Evolutionary conservation across 768 basidiomycete species (phyloP).

Genomic region (Amanita brunnescens): DNA sequence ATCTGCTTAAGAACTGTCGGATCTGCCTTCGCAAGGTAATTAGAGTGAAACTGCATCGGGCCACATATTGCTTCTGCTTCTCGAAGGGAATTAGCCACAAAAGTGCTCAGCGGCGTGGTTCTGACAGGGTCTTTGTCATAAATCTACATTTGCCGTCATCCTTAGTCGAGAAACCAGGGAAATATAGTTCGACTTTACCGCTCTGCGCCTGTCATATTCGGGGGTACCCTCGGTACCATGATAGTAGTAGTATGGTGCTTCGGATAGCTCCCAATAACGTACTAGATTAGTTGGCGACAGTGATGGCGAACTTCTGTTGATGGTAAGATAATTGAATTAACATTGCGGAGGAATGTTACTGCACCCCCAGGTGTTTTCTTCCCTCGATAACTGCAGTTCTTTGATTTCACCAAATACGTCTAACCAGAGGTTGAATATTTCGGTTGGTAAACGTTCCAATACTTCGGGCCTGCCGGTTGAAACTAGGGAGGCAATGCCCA

Average conservation of each 20-base stretch:
- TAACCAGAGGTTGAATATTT: conserved; percentile 81
- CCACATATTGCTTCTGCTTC: conserved; percentile 59
- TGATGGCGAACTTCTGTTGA: conserved; percentile 11
- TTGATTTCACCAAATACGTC: conserved; percentile 85
- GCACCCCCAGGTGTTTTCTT: conserved; percentile 18
- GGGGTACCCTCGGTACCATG: conserved; percentile 59
- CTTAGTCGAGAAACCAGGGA: conserved; percentile 4
- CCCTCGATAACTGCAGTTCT: conserved; percentile 40
- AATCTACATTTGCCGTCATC: conserved; percentile 33
- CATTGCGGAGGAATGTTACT: conserved; percentile 14
- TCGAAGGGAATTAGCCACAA: conserved; percentile 47
- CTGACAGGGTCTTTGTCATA: conserved; percentile 66
- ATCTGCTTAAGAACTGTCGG: conserved; percentile 69
- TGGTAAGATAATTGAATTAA: not conserved
- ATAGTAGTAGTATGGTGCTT: conserved; percentile 49
- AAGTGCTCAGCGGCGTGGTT: conserved; percentile 52
- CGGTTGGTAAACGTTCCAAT: conserved; percentile 58
- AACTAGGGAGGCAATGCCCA: conserved; percentile 72
- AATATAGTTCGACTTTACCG: conserved; percentile 32
- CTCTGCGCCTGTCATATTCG: conserved; percentile 69
- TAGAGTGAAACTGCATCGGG: conserved; percentile 44
- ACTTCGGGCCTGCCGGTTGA: conserved; percentile 69
- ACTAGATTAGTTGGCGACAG: conserved; percentile 36
- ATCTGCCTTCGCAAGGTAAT: conserved; percentile 60
- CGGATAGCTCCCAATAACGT: conserved; percentile 64